phyloP scores from a whole-genome alignment of 345 rosid genomes.

The Excoecaria cochinchinensis region DNA sequence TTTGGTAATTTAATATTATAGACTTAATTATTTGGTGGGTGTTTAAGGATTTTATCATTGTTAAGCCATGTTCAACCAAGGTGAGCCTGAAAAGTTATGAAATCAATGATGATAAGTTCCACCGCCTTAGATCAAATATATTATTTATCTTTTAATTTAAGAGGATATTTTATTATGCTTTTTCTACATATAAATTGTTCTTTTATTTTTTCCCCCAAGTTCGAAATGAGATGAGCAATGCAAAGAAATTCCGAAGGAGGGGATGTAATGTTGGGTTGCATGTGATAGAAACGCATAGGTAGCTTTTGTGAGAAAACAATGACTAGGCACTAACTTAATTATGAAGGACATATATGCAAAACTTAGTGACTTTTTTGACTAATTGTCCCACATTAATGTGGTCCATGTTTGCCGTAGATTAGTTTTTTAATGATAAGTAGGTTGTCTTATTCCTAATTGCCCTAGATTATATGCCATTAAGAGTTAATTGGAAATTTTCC shows the following conservation, averaged over 20 bases:
- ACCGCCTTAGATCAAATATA: background rate
- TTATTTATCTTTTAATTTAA: background rate
- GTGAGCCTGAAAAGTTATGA: conserved; percentile 4
- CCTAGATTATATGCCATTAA: background rate
- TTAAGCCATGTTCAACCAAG: conserved; percentile 43
- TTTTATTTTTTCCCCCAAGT: too few species aligned
- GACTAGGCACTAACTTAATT: conserved; percentile 16
- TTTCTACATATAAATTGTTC: too few species aligned
- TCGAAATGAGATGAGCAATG: background rate
- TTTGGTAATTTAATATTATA: background rate
- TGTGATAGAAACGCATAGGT: conserved; percentile 31
- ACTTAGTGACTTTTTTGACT: conserved; percentile 32
- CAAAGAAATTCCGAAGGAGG: conserved; percentile 11
- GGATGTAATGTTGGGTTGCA: conserved; percentile 33
- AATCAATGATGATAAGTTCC: conserved; percentile 27
- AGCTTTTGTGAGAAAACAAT: conserved; percentile 30
- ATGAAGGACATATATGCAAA: conserved; percentile 26
- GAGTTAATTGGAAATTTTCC: too few species aligned
- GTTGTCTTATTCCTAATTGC: background rate
- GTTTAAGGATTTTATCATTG: conserved; percentile 25
- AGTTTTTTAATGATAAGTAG: background rate
- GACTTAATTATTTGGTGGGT: conserved; percentile 10
- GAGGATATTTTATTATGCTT: background rate
- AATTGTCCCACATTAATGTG: conserved; percentile 23
- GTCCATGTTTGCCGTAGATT: background rate